Percentiles rank a stretch among this genome's conserved stretches.
Evolutionary conservation across 1,139 yeast genomes (phyloP).

Genomic region (Debaryomyces robertsiae): DNA sequence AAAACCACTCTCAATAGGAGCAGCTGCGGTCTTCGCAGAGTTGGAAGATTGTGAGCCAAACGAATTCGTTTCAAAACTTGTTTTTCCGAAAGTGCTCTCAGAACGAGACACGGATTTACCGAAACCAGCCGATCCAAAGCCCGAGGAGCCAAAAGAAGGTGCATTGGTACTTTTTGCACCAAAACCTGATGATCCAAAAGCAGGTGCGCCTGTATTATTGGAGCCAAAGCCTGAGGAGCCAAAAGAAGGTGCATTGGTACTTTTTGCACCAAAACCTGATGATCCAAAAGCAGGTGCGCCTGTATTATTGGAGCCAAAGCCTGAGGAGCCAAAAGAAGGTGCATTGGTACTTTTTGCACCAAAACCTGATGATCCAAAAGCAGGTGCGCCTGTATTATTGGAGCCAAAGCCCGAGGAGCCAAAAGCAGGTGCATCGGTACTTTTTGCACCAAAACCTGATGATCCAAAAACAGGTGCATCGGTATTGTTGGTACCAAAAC

Average conservation of each 20-base stretch:
- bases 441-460: conserved; percentile 10
- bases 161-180: conserved; percentile 14
- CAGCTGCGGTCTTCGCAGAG: background rate
- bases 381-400: conserved; percentile 15
- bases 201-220: background rate
- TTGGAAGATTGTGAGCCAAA: background rate
- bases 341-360: background rate
- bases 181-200: conserved; percentile 16
- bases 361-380: conserved; percentile 14
- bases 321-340: conserved; percentile 8
- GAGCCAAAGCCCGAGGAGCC: conserved; percentile 13
- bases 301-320: conserved; percentile 15
- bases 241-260: conserved; percentile 13
- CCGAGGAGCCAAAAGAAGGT: conserved; percentile 15
- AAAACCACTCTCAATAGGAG: conserved; percentile 4
- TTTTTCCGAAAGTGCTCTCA: conserved; percentile 5
- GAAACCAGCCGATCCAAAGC: conserved; percentile 19
- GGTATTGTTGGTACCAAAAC: conserved; percentile 15
- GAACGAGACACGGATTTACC: conserved; percentile 17
- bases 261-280: conserved; percentile 11
- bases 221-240: conserved; percentile 15
- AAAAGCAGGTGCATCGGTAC: background rate
- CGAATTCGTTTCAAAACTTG: conserved; percentile 2
- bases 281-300: conserved; percentile 15
- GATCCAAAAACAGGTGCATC: conserved; percentile 15